Evolutionary conservation across 169 alveolate genomes (phyloP).

Genomic region (Cryptosporidium andersoni): DNA sequence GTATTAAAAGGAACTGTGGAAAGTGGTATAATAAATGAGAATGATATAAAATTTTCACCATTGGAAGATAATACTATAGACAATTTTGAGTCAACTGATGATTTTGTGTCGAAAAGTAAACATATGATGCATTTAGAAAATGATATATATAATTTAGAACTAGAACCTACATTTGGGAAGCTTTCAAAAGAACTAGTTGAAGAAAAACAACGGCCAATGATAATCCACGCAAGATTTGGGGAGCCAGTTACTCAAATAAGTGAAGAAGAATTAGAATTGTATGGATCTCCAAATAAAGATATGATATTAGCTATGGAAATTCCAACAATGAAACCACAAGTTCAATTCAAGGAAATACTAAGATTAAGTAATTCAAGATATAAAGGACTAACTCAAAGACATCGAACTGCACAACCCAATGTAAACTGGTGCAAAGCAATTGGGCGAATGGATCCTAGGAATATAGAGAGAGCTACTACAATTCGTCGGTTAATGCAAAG

Average conservation of each 20-base stretch:
- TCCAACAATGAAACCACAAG: conserved; percentile 60
- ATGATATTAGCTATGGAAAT: conserved; percentile 14
- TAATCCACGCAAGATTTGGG: conserved; percentile 6
- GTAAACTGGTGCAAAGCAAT: conserved; percentile 54
- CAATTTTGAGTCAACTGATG: neutral
- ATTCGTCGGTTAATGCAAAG: conserved; percentile 35
- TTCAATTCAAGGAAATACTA: conserved; percentile 24
- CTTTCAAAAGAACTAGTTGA: neutral
- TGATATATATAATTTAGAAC: neutral
- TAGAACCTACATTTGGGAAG: neutral
- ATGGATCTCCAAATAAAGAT: conserved; percentile 26
- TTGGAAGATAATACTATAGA: neutral
- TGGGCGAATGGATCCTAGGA: conserved; percentile 17
- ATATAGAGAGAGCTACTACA: conserved; percentile 15
- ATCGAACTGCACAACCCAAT: conserved; percentile 25
- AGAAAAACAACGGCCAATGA: no score
- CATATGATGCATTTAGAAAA: neutral
- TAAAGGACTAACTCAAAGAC: conserved; percentile 61
- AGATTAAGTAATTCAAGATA: conserved; percentile 22
- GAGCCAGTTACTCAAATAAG: conserved; percentile 44
- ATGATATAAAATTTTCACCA: no score
- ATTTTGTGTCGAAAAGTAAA: neutral
- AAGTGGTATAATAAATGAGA: no score
- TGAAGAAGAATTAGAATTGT: conserved; percentile 35
- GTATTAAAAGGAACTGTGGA: no score